Conservation (phyloP, 2,329 filamentous ascomycete genomes). For the Dothideomycetidae sp. region DNA sequence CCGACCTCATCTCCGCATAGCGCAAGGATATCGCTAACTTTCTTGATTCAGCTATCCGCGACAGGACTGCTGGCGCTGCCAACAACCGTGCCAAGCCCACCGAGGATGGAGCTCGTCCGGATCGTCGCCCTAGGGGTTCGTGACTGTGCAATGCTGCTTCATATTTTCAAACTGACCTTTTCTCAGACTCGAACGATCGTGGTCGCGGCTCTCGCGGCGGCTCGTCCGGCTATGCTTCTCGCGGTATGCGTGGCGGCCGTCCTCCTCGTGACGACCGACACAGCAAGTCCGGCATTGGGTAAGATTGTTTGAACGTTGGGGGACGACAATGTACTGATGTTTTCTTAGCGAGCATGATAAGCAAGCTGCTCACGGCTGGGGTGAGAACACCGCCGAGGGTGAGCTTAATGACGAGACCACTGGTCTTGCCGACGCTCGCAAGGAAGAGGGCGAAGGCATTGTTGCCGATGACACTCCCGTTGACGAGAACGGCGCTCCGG, state of each 20-base stretch:
- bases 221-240: constrained; percentile 39
- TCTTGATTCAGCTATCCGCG: constrained; percentile 60
- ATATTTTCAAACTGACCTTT: constrained; percentile 6
- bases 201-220: constrained; percentile 36
- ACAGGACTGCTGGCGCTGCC: constrained; percentile 65
- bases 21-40: too few relatives aligned
- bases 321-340: constrained; percentile 15
- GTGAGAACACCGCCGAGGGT: constrained; percentile 62
- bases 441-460: constrained; percentile 59
- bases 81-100: constrained; percentile 71
- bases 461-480: constrained; percentile 26
- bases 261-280: constrained; percentile 45
- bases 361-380: constrained; percentile 83
- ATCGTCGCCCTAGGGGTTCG: constrained; percentile 32
- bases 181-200: constrained; percentile 22
- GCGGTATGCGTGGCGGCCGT: constrained; percentile 34
- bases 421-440: constrained; percentile 75
- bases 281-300: constrained; percentile 45
- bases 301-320: constrained; percentile 21
- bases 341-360: constrained; percentile 58
- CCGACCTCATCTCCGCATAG: too few relatives aligned
- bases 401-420: constrained; percentile 86
- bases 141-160: constrained; percentile 24
- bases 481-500: constrained; percentile 24
- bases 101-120: constrained; percentile 48